Conservation (phyloP, 305 asterid genomes). For the Fraxinus velutina region DNA sequence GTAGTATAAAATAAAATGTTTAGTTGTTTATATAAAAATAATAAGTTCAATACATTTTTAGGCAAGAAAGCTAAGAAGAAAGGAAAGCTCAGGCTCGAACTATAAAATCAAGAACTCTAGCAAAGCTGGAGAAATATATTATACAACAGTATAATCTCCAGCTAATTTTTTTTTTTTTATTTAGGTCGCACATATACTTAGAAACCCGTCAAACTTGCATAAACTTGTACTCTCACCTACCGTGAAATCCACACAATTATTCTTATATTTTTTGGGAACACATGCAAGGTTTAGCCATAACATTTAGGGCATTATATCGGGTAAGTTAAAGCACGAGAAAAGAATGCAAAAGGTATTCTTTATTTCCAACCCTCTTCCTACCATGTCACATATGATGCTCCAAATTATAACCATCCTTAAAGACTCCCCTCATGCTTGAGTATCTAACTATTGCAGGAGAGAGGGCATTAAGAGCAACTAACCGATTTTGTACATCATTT, state of each 20-base stretch:
- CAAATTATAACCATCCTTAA: not conserved
- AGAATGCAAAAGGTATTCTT: not conserved
- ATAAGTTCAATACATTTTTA: not conserved
- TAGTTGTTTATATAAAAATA: not conserved
- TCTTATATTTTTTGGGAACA: not conserved
- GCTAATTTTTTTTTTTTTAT: not conserved
- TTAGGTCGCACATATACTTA: not conserved
- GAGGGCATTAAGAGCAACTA: not conserved
- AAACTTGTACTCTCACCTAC: not conserved
- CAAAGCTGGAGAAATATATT: not conserved
- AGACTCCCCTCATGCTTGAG: not conserved
- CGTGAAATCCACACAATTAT: not conserved
- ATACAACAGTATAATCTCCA: not conserved
- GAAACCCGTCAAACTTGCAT: not conserved
- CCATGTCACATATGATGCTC: not conserved
- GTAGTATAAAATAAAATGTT: not conserved
- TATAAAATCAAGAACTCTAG: not conserved
- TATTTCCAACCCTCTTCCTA: not conserved
- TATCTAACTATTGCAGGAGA: not conserved
- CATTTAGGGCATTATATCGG: not conserved
- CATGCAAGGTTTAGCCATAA: not conserved
- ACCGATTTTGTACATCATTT: not conserved
- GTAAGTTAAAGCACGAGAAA: not conserved
- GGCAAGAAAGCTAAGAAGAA: not conserved
- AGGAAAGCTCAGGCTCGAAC: not conserved